Conservation (phyloP, 148 eudicot genomes). For the Drosera capensis region DNA sequence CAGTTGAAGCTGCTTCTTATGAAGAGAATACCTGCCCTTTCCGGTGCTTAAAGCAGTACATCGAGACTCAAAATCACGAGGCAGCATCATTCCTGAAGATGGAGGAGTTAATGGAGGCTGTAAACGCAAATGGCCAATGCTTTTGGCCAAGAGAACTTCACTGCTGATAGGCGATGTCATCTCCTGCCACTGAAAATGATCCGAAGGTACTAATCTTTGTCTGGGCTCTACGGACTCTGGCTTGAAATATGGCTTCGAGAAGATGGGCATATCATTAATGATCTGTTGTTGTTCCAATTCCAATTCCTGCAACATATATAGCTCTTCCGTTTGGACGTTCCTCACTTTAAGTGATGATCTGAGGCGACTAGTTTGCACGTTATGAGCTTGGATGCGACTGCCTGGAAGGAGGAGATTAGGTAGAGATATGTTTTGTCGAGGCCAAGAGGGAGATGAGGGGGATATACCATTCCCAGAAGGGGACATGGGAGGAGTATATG, state of each 20-base stretch:
- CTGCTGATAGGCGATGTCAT: constrained; percentile 33
- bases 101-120: constrained; percentile 28
- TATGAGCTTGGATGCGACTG: constrained; percentile 20
- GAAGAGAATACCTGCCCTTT: constrained; percentile 19
- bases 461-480: constrained; percentile 33
- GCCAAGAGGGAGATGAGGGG: constrained; percentile 19
- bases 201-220: constrained; percentile 27
- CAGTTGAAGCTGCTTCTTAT: constrained; percentile 36
- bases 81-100: constrained; percentile 34
- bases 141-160: constrained; percentile 23
- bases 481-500: constrained; percentile 27
- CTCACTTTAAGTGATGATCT: constrained; percentile 31
- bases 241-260: constrained; percentile 17
- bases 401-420: constrained; percentile 34
- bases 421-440: constrained; percentile 28
- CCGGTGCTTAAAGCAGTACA: constrained; percentile 33
- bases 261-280: constrained; percentile 19
- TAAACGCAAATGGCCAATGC: constrained; percentile 18
- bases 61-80: constrained; percentile 24
- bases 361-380: constrained; percentile 24
- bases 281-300: constrained; percentile 22
- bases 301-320: constrained; percentile 17
- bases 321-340: constrained; percentile 18
- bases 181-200: constrained; percentile 45
- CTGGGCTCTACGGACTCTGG: constrained; percentile 23